Base-by-base conservation (phyloP, 192 early-diverging fungal species). In the Rhizophagus sp. region DNA sequence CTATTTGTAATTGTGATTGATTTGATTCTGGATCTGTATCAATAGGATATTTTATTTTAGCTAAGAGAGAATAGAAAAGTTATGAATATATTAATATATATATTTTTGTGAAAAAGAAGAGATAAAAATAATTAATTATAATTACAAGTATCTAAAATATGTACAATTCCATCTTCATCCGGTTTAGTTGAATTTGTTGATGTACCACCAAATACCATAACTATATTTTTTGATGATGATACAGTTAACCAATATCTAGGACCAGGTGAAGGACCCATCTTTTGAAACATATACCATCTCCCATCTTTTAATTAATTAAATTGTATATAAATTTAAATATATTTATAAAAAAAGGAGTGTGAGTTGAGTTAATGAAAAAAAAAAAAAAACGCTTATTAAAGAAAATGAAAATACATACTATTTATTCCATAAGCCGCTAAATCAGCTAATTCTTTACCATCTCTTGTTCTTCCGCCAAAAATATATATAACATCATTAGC, bases 201-300 rank as follows among this genome's bases (percentile, higher is more conserved):
- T 79, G 88, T 84, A 66, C 89, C 89, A 77, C 89, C 89, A 65
- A 90, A 67, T 33, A 90, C 84, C 67, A 84, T 87, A 9, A 90
- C 73, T 30, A 86, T 88, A 62, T 87, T 80, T 15, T 84, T 81
- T 44, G 84, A 62, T n/a, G 81, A 76, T 19, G 86, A 83, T 82
- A 90, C 76, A 13, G 87, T 81, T 27, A 84, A 83, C 11, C 83
- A 85, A 39, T 83, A 81, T 30, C 89, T 77, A 17, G 87, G 84
- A 2, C 82, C 82, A 10, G 87, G 85, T 24, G 86, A 75, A 34
- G 84, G 82, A 5, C 84, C 81, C 68, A 87, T 91, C 19, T 81
- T 87, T 63, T 84, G 82, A 69, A 89, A 87, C 72, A 84, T 84
- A 19, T 81, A 83, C 89, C 89, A 91, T 64, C 85, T 80, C 49